A percentile compares a stretch with the other conserved stretches of the same genome.
phyloP scores from a whole-genome alignment of 2,329 filamentous ascomycete species.

The Aspergillus ustus region DNA sequence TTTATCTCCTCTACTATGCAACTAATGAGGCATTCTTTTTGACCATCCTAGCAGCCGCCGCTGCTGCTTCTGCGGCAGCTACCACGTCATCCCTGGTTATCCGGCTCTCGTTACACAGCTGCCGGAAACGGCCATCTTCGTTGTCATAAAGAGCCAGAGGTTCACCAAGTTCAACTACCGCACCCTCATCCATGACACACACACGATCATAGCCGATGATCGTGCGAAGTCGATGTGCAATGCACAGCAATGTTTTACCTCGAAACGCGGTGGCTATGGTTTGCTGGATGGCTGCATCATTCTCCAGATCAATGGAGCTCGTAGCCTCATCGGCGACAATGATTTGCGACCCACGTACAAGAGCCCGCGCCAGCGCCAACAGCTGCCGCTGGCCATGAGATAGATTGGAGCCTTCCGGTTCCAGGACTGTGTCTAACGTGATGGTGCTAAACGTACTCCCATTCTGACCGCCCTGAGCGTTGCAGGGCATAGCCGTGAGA shows the following conservation, averaged over 20 bases:
- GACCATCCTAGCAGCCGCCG: too few relatives aligned
- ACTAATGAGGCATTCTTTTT: too few relatives aligned
- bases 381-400: constrained; percentile 92
- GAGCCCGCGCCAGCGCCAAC: constrained; percentile 88
- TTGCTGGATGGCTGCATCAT: constrained; percentile 87
- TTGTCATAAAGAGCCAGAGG: constrained; percentile 73
- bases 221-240: constrained; percentile 87
- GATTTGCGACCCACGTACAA: constrained; percentile 85
- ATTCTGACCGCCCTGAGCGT: too few relatives aligned
- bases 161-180: constrained; percentile 82
- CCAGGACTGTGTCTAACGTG: constrained; percentile 75
- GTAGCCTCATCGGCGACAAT: constrained; percentile 98
- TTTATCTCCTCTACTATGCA: too few relatives aligned
- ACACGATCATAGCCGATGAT: constrained; percentile 95
- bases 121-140: constrained; percentile 71
- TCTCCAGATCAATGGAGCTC: constrained; percentile 91
- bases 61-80: too few relatives aligned
- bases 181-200: constrained; percentile 90
- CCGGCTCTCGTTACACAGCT: not conserved
- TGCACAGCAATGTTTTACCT: constrained; percentile 86
- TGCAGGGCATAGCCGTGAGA: constrained; percentile 24
- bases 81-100: too few relatives aligned
- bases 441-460: not conserved
- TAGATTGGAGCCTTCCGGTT: constrained; percentile 95
- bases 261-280: constrained; percentile 84